Percentiles rank a stretch among this genome's conserved stretches.
phyloP scores from a whole-genome alignment of 176 grass and related monocot species.

The Musa schizocarpa region DNA sequence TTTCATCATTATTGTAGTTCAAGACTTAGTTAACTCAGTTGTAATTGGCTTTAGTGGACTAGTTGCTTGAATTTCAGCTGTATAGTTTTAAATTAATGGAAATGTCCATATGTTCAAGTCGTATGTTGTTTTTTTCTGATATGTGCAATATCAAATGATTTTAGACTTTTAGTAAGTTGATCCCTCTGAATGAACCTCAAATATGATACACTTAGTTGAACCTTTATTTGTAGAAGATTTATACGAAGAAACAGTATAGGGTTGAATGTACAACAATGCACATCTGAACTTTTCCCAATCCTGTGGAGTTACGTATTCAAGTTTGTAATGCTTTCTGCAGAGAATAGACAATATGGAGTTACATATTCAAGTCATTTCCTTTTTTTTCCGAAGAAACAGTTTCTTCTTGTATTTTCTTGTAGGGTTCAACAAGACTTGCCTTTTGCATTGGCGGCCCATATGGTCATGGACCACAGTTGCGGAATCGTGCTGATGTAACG shows the following conservation, averaged over 20 bases:
- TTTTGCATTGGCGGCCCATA: constrained; percentile 96
- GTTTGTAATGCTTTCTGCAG: too few species aligned
- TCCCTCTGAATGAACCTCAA: neutral
- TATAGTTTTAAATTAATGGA: neutral
- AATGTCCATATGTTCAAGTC: neutral
- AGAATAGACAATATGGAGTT: too few species aligned
- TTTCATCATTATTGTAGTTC: neutral
- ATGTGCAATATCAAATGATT: neutral
- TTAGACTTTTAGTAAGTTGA: neutral
- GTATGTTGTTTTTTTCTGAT: neutral
- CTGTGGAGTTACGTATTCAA: too few species aligned
- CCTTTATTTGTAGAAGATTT: neutral
- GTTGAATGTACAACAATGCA: too few species aligned
- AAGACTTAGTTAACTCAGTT: neutral
- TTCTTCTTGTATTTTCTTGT: constrained; percentile 12
- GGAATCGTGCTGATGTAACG: constrained; percentile 54
- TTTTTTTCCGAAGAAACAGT: neutral
- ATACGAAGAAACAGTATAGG: too few species aligned
- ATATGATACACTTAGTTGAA: neutral
- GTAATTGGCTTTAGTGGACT: neutral
- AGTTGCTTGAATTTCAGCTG: neutral
- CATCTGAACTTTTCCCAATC: too few species aligned
- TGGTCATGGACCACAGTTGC: constrained; percentile 51
- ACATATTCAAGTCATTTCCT: too few species aligned
- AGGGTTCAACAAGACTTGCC: constrained; percentile 58